These are phyloP conservation scores for Yamadazyma tumulicola DNA, from an alignment of 805 yeast species.

Conservation along the genomic window DNA sequence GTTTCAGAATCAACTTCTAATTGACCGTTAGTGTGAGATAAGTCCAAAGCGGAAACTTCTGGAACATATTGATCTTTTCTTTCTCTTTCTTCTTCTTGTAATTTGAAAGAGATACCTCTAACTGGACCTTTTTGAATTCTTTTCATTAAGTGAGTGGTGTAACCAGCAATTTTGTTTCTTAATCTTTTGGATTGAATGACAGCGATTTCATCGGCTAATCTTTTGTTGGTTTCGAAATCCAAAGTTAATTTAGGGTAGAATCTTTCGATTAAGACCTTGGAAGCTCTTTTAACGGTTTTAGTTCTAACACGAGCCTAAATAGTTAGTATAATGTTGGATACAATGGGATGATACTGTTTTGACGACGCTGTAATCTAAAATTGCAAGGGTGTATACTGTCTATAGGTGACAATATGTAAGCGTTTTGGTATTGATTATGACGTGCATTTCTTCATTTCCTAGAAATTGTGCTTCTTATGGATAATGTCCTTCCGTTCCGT, in stretches of 20 bases:
- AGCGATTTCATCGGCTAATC: conserved; percentile 97
- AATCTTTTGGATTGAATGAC: conserved; percentile 99
- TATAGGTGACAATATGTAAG: no score
- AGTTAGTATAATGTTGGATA: conserved; percentile 19
- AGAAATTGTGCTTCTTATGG: no score
- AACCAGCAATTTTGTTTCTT: conserved; percentile 99
- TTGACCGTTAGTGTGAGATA: conserved; percentile 92
- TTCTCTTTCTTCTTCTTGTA: conserved; percentile 99
- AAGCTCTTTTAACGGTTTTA: conserved; percentile 99
- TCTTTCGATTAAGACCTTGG: conserved; percentile 98
- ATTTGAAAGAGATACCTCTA: conserved; percentile 99
- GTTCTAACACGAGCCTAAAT: conserved; percentile 99
- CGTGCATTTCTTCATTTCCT: no score
- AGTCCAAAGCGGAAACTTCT: conserved; percentile 99
- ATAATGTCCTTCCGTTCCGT: no score
- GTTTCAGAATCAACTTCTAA: conserved; percentile 97
- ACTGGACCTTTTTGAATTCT: conserved; percentile 99
- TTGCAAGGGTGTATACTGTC: no score
- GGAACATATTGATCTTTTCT: conserved; percentile 99
- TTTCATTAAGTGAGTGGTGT: conserved; percentile 99
- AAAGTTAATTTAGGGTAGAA: conserved; percentile 99
- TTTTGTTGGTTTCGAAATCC: conserved; percentile 99
- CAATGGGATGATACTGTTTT: background rate
- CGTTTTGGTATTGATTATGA: no score
- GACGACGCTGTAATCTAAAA: no score